Evolutionary conservation across 805 yeast species (phyloP).

Genomic region (Candida anglica): DNA sequence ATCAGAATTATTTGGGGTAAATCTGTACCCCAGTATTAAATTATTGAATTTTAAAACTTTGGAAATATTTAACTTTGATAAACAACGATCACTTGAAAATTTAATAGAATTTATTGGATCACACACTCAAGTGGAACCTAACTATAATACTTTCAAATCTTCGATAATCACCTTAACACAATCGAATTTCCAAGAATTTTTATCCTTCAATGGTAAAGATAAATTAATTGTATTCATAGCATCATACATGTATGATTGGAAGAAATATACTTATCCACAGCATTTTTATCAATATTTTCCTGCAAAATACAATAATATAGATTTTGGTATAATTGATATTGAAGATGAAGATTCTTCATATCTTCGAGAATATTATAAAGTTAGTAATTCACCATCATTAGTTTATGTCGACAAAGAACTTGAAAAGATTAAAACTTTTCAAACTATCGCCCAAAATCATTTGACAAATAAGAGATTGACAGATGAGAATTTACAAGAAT

Average conservation of each 20-base stretch:
- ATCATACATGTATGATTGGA: constrained; percentile 25
- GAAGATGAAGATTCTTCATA: constrained; percentile 14
- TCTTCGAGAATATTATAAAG: constrained; percentile 17
- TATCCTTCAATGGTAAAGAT: constrained; percentile 6
- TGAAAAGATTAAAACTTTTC: constrained; percentile 19
- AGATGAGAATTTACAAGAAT: constrained; percentile 10
- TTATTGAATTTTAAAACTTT: constrained; percentile 41
- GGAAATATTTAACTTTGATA: constrained; percentile 33
- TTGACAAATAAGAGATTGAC: constrained; percentile 12
- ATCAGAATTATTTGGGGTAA: constrained; percentile 34
- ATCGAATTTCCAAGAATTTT: constrained; percentile 3
- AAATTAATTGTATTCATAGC: constrained; percentile 22
- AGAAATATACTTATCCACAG: constrained; percentile 23
- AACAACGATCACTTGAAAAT: constrained; percentile 16
- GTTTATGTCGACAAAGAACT: constrained; percentile 20
- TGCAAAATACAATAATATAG: constrained; percentile 6
- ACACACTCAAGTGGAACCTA: constrained; percentile 13
- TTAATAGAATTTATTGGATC: constrained; percentile 18
- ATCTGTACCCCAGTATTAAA: constrained; percentile 47
- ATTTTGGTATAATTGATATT: constrained; percentile 23
- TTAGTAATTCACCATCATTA: constrained; percentile 30
- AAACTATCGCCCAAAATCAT: constrained; percentile 18
- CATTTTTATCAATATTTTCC: constrained; percentile 30
- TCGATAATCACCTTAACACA: constrained; percentile 10
- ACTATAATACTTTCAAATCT: constrained; percentile 16